Base-by-base conservation (phyloP, 371 early-diverging fungal species). In the Apophysomyces trapeziformis region DNA sequence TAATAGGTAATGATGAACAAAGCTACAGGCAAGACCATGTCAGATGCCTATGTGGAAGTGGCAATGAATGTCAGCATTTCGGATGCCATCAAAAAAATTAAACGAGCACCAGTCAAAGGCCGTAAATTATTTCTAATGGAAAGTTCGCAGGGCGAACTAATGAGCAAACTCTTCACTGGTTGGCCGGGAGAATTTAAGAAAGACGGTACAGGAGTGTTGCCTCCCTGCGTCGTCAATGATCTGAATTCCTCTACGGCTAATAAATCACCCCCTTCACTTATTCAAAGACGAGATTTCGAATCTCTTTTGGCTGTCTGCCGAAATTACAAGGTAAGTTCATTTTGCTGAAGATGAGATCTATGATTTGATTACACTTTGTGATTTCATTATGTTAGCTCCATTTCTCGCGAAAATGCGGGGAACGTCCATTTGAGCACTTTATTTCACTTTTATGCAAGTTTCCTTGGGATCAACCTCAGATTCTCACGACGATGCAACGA, bases 401-500 rank as follows among this genome's bases (percentile, higher is more conserved):
- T 67, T 87, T 82, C 62, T 85, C 86, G 41, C 80, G 88, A 54
- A 88, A 86, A 54, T 88, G 88, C 60, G 84, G 84, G 2, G 84
- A 87, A 59, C 73, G 91, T 1, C 90, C 91, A 0, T 89, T 88
- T 64, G 90, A 90, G 60, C 87, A 86, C 62, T 80, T 90, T 38
- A 84, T 90, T 38, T 84, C 87, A 0, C 83, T 88, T 14, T 44
- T 88, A 4, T 66, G 75, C 45, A 88, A 89, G 63, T 82, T 87
- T 16, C 88, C 89, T 4, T 89, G 88, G 88, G 84, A 88, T 44
- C 75, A 82, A 45, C 75, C 80, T 0, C 65, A 80, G 3, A 69
- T 77, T 5, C 72, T 88, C 16, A 71, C 81, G 0, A 85, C 85
- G 0, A 66, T 87, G 32, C 90, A 90, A 56, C 72, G 90, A 6